Conservation (phyloP, 2,329 filamentous ascomycete genomes). For the Cladophialophora bantiana region DNA sequence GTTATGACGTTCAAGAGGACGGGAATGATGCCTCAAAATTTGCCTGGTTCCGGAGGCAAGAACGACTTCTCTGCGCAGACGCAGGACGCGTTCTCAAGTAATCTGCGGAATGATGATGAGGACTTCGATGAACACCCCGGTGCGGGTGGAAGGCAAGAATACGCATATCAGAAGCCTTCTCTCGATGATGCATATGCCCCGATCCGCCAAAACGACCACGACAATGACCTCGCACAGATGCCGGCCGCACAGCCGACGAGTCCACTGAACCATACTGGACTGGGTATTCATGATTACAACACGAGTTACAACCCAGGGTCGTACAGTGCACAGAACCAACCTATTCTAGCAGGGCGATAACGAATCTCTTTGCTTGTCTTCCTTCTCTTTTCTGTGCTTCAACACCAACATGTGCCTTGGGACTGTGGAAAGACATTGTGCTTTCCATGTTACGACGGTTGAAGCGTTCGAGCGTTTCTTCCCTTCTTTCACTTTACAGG, state of each 20-base stretch:
- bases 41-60: constrained; percentile 40
- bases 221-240: constrained; percentile 48
- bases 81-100: constrained; percentile 57
- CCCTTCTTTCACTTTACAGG: not conserved
- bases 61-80: constrained; percentile 58
- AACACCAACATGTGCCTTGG: constrained; percentile 1
- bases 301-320: constrained; percentile 51
- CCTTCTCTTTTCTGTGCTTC: not conserved
- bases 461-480: constrained; percentile 5
- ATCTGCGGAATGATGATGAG: constrained; percentile 50
- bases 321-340: constrained; percentile 40
- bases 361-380: constrained; percentile 38
- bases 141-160: constrained; percentile 47
- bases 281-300: constrained; percentile 50
- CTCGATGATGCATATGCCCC: constrained; percentile 61
- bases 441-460: not conserved
- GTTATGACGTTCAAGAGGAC: constrained; percentile 64
- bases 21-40: constrained; percentile 59
- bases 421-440: constrained; percentile 3
- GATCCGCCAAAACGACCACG: constrained; percentile 55
- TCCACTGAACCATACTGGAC: constrained; percentile 46
- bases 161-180: constrained; percentile 54
- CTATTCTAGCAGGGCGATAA: constrained; percentile 21
- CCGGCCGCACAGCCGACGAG: constrained; percentile 38
- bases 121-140: constrained; percentile 50